Base-by-base conservation (phyloP, 306 rosid genomes). In the Begonia loranthoides region DNA sequence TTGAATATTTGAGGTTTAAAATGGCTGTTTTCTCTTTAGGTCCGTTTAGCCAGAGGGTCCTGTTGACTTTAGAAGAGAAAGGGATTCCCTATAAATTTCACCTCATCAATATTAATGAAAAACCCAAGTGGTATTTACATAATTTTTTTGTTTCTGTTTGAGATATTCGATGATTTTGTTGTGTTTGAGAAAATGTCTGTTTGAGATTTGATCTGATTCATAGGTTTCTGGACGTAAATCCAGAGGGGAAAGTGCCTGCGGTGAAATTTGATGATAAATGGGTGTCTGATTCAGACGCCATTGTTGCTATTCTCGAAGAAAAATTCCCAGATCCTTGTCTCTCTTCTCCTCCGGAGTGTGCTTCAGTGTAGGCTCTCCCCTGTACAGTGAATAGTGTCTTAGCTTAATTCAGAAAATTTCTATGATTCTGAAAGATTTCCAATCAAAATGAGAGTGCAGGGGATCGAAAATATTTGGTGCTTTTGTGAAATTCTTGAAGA, bases 231-330 rank as follows among this genome's bases (percentile, higher is more conserved):
- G 75, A 64, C 1, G 95, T 70, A 62, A 82, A 73, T 50, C 94
- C 92, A 4, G 94, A 70, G 67, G 97, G 97, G 45, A 90, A 82
- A 69, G 97, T 90, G 33, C 97, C 97, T 0, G 92, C 74, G 48
- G 49, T 56, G 56, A 77, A 82, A 72, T 15, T 78, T 54, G 97
- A 78, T 62, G 92, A 43, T 17, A 82, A 82, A 69, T 90, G 97
- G 97, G 74, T 80, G 1, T 0, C 95, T 65, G 97, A 90, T 52
- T 90, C 97, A 13, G 95, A 90, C 65, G 92, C 82, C 19, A 69
- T 90, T 63, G 94, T 78, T 47, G 87, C 71, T 12, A 58, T 70
- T 17, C 72, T 90, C 1, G 86, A 90, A 69, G 83, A 82, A 6
- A 78, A 82, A 50, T 70, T 63, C 65, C 95, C 97, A 12, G 68